These are phyloP conservation scores for Cryptococcus sp. DNA, from an alignment of 1,284 basidiomycete species.

Conservation along the genomic window DNA sequence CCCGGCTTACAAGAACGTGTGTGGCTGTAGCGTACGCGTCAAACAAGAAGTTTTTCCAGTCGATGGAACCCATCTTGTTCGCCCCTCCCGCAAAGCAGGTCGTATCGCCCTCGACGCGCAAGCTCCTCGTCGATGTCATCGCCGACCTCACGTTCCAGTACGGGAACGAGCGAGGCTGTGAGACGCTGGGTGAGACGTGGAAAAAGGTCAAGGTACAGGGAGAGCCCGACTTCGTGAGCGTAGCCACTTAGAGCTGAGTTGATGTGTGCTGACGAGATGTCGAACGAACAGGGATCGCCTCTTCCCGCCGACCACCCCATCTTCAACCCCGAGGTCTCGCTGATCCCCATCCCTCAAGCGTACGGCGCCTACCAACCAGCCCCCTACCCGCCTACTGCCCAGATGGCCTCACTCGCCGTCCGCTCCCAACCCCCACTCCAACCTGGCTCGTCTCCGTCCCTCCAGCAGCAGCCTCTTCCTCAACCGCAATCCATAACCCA, in stretches of 20 bases:
- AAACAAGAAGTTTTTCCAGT: slow-evolving; percentile 40
- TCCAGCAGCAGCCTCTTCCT: slow-evolving; percentile 7
- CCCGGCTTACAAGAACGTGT: slow-evolving; percentile 3
- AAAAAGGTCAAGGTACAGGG: slow-evolving; percentile 43
- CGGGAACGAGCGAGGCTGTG: slow-evolving; percentile 42
- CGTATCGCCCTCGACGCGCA: slow-evolving; percentile 24
- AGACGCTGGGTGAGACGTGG: slow-evolving; percentile 42
- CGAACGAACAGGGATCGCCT: slow-evolving; percentile 30
- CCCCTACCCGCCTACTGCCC: slow-evolving; percentile 9
- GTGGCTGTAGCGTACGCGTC: slow-evolving; percentile 34
- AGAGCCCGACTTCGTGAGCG: slow-evolving; percentile 44
- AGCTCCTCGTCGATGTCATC: slow-evolving; percentile 34
- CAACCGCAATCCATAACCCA: slow-evolving; percentile 6
- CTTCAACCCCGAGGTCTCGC: slow-evolving; percentile 22
- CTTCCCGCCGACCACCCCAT: slow-evolving; percentile 39
- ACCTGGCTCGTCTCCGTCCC: slow-evolving; percentile 14
- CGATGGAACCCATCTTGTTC: slow-evolving; percentile 34
- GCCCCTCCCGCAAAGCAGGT: slow-evolving; percentile 27
- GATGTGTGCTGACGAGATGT: not conserved
- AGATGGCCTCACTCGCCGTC: slow-evolving; percentile 7
- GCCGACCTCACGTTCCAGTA: slow-evolving; percentile 41
- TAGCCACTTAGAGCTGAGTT: too few species aligned
- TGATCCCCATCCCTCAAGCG: slow-evolving; percentile 2
- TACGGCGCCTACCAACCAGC: not conserved
- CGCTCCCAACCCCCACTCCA: slow-evolving; percentile 13